Evolutionary conservation across 129 eudicot species (phyloP), one percentile per base, ranked within the genome.

Genomic region (Heracleum sosnowskyi): DNA sequence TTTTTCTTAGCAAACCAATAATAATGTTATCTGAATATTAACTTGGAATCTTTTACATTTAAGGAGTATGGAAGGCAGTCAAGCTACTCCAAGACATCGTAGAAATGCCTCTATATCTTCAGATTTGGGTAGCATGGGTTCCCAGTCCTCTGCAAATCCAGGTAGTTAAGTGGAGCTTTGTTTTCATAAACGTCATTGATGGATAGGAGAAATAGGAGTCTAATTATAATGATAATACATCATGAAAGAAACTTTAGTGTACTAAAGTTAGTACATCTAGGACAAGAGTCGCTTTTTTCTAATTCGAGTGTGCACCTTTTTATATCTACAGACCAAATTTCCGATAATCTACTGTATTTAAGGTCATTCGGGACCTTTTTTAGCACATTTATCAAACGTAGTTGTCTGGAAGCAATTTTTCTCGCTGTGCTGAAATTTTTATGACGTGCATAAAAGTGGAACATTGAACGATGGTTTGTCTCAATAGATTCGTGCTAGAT

Each of bases 31-130:
- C 24, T 2, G 31, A 28, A 55, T 18, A n/a, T 34, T 31, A 81
- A 29, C 80, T 16, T 71, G 36, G 36, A 11, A 74, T 28, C n/a
- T 60, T 53, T 66, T 36, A 75, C 46, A 44, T 75, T 80, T 47
- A 83, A 91, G 93, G 86, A 83, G 49, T 78, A 72, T 77, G 70
- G 96, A 88, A 82, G 85, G 53, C 71, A 79, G 34, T 69, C 85
- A 76, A 79, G 60, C 82, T 74, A 76, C 94, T 80, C 62, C 77
- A 77, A 89, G 83, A 86, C 90, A 81, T 83, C 91, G 89, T 53
- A 86, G 91, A 81, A 87, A 77, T 74, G 85, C 89, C 78, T 84
- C 91, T 76, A 78, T 75, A 45, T 84, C 97, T 76, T 84, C 95
- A 20, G 92, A 93, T 83, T 60, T 89, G 81, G 88, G 87, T 76